Evolutionary conservation across 164 flowering plant species (phyloP), one percentile per base, ranked within the genome.

Genomic region (Annona cherimola): DNA sequence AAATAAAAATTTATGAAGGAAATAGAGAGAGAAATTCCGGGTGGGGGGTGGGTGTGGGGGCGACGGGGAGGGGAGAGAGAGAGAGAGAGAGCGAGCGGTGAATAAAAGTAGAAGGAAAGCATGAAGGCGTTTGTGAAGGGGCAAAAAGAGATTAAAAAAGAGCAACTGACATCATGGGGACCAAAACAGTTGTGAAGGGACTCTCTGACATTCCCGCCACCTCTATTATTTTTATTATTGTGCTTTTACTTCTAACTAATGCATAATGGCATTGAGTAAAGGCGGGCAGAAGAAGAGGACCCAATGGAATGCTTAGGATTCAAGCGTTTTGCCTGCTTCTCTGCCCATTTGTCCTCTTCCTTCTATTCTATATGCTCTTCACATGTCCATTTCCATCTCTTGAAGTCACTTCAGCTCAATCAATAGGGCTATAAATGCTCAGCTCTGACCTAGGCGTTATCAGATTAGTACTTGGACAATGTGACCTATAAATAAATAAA

Each of bases 131-230:
- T 39, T 12, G 62, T 9, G n/a, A 72, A 44, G 69, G 66, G 67
- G 74, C 77, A 72, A 16, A n/a, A 44, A 62, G 44, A 61, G 63
- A 39, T 18, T 39, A 69, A 50, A 42, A 19, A 40, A 26, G 2
- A 50, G 57, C 42, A 46, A 45, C 14, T 35, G 18, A 26, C 61
- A 42, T 16, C 26, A 1, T 43, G 70, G 45, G 65, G 54, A 50
- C 46, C 60, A 50, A 74, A 69, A 60, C 57, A 71, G 81, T 66
- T 72, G 71, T 73, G 2, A 42, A 39, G 67, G 65, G 18, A 71
- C 81, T 26, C 35, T 26, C 35, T 75, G 81, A 76, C 81, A 73
- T 76, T 75, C 69, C 71, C 62, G 69, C 75, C 61, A 61, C 20
- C 42, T 45, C 18, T 41, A 39, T 42, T 57, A 45, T 63, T 63